Evolutionary conservation across 2,329 filamentous ascomycete genomes (phyloP).

Genomic region (Capronia epimyces): DNA sequence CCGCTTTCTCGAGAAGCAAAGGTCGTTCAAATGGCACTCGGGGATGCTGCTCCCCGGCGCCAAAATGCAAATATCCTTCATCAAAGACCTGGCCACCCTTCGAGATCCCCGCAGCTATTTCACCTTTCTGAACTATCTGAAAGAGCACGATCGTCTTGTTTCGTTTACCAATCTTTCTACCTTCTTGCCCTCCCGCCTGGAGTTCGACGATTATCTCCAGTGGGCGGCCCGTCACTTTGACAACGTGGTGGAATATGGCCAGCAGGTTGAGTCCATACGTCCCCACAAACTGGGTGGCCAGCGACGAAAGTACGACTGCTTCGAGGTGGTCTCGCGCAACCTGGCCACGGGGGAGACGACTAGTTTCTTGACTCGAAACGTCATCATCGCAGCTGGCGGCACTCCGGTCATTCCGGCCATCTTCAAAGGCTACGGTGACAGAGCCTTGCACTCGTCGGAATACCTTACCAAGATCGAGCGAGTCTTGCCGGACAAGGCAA

Average conservation of each 20-base stretch:
- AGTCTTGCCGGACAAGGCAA: slow-evolving; percentile 33
- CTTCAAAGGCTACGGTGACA: slow-evolving; percentile 64
- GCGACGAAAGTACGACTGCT: slow-evolving; percentile 50
- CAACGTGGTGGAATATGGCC: slow-evolving; percentile 66
- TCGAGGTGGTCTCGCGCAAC: slow-evolving; percentile 63
- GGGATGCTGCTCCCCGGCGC: slow-evolving; percentile 92
- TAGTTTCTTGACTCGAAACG: slow-evolving; percentile 43
- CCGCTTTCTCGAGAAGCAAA: slow-evolving; percentile 81
- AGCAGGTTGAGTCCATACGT: slow-evolving; percentile 68
- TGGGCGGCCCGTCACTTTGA: slow-evolving; percentile 84
- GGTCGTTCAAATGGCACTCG: slow-evolving; percentile 81
- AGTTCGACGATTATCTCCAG: slow-evolving; percentile 92
- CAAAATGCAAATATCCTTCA: slow-evolving; percentile 96
- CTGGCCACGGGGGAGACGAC: slow-evolving; percentile 42
- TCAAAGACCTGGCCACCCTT: slow-evolving; percentile 90
- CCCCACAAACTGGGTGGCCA: slow-evolving; percentile 43
- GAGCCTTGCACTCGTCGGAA: slow-evolving; percentile 81
- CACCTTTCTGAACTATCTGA: slow-evolving; percentile 92
- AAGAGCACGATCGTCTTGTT: slow-evolving; percentile 71
- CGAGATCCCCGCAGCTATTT: slow-evolving; percentile 84
- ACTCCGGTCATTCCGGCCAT: slow-evolving; percentile 64
- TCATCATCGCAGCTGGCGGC: slow-evolving; percentile 62
- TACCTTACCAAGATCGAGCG: slow-evolving; percentile 47
- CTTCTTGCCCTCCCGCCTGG: slow-evolving; percentile 75
- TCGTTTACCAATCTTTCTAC: slow-evolving; percentile 88